Base-by-base conservation (phyloP, 192 early-diverging fungal species). In the Chytriomyces sp. region DNA sequence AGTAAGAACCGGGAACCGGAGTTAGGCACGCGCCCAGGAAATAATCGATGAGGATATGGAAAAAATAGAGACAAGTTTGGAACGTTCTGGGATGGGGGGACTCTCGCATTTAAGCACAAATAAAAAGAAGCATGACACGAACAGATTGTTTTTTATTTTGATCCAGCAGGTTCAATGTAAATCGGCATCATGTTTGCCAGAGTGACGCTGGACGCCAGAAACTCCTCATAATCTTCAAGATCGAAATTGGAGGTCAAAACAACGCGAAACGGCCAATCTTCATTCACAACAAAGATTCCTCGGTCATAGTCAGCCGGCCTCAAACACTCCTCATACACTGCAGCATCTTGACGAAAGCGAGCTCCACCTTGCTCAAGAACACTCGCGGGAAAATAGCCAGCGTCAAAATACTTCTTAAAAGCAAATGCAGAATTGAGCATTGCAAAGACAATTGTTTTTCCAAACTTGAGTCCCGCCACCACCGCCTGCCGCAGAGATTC, bases 201-300 rank as follows among this genome's bases (percentile, higher is more conserved):
- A 48, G 84, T 48, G 82, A 88, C 76, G 64, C 57, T 16, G 75
- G 82, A 26, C n/a, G 16, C 49, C 47, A 84, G 50, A 63, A 81
- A 81, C 28, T 84, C 80, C 50, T 78, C 64, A 60, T 84, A 84
- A 59, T 84, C 83, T 50, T 81, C 83, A 5, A 81, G 18, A 53
- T 47, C 57, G 61, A 84, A 84, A 16, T 50, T 53, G 8, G 76
- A 60, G 5, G 83, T 84, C 5, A 84, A 46, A 16, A 84, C 70
- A 49, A 79, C 77, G 11, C 66, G 44, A 61, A 84, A 84, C 24
- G 75, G 60, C 20, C 16, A 67, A 10, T 70, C 69, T 59, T 70
- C 53, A 59, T 78, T 49, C 18, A 61, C 50, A 8, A 78, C 69
- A 72, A 84, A 84, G 10, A 45, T 7, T 5, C 81, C 81, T 35